Evolutionary conservation across 371 early-diverging fungal species (phyloP), one percentile per base, ranked within the genome.

Genomic region (Syncephalastrum monosporum): DNA sequence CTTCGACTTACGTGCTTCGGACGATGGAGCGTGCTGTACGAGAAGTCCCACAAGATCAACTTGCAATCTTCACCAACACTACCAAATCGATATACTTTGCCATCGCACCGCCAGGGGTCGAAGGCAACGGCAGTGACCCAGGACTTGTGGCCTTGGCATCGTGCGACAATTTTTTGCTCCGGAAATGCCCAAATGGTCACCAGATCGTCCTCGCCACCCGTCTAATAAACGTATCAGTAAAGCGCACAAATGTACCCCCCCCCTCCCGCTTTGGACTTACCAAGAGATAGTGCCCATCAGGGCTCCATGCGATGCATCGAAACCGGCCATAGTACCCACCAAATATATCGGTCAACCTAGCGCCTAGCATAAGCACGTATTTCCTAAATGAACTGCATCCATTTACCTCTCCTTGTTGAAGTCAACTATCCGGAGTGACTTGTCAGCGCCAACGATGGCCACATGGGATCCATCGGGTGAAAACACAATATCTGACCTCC

Each of bases 171-270:
- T 10, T 84, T 72, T 42, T 82, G 83, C 42, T 86, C 94, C 55
- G 73, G 81, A 66, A 84, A 87, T 50, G 88, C 83, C 96, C 96
- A 99, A 3, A 99, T 82, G 2, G 94, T 90, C 13, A 98, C 85
- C 10, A 95, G 68, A 68, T 99, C 98, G 72, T 99, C 99, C 65
- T 99, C 95, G 0, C 97, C 94, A 10, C 98, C 92, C 0, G 88
- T 83, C 83, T 81, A 61, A 12, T n/a, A 17, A 15, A 25, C 24
- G 23, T 42, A 14, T 29, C 5, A 24, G 50, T 17, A 23, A 50
- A 50, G 16, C 14, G 27, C 5, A 7, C 5, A 46, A 12, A 5
- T 17, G 16, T n/a, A n/a, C n/a, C n/a, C 13, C 15, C 5, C 27
- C 38, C 23, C 21, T 7, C 15, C 5, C 21, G 24, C 23, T 42